Percentiles rank a stretch among this genome's conserved stretches.
These are phyloP conservation scores for Tranzscheliella williamsii DNA, from an alignment of 1,284 basidiomycete genomes.

Conservation along the genomic window DNA sequence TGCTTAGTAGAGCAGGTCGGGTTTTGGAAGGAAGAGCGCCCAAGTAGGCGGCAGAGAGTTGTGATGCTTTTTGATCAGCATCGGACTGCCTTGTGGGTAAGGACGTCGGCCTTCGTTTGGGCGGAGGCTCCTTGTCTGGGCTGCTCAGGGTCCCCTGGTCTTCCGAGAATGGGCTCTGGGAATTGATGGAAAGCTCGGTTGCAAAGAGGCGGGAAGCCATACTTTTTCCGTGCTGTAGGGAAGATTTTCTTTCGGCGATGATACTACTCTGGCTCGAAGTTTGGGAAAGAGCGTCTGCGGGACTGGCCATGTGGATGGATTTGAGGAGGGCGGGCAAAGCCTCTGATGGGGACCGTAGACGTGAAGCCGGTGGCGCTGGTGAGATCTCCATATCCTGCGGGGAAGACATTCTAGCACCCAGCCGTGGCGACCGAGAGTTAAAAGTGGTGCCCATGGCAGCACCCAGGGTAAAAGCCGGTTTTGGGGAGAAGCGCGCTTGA, in stretches of 20 bases:
- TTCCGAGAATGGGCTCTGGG: constrained; percentile 13
- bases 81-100: constrained; percentile 34
- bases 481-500: constrained; percentile 1
- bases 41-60: constrained; percentile 20
- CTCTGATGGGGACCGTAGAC: constrained; percentile 19
- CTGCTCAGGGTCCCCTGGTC: constrained; percentile 32
- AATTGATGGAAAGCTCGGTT: constrained; percentile 48
- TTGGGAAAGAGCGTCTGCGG: no score
- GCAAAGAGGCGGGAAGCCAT: constrained; percentile 47
- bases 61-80: constrained; percentile 22
- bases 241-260: constrained; percentile 24
- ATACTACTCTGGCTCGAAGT: no score
- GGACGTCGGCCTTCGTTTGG: constrained; percentile 44
- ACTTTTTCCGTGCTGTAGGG: constrained; percentile 12
- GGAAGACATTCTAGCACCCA: constrained; percentile 52
- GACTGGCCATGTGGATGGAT: constrained; percentile 13
- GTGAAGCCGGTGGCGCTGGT: constrained; percentile 19
- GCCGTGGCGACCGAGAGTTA: constrained; percentile 36
- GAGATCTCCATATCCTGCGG: constrained; percentile 57
- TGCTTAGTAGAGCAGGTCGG: constrained; percentile 15
- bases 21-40: constrained; percentile 10
- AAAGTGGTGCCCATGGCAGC: constrained; percentile 50
- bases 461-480: constrained; percentile 14
- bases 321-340: constrained; percentile 15
- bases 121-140: constrained; percentile 48